Percentiles rank a stretch among this genome's conserved stretches.
Evolutionary conservation across 2,329 filamentous ascomycete species (phyloP).

Genomic region (Talaromyces atroroseus): DNA sequence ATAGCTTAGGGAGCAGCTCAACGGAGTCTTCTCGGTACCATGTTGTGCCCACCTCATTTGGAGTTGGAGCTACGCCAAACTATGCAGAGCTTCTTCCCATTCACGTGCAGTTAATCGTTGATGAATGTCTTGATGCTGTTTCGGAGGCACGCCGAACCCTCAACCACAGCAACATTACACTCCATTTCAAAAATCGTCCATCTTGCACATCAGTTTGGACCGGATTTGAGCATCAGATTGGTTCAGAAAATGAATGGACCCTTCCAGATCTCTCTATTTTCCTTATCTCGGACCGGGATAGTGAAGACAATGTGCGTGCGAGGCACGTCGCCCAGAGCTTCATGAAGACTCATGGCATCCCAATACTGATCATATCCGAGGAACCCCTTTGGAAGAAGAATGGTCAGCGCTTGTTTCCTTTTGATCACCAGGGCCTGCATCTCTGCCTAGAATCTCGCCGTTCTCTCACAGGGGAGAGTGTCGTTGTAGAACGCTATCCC

Average conservation of each 20-base stretch:
- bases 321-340: constrained; percentile 34
- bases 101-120: constrained; percentile 44
- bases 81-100: constrained; percentile 46
- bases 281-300: constrained; percentile 36
- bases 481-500: constrained; percentile 35
- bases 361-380: constrained; percentile 41
- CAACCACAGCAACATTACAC: constrained; percentile 27
- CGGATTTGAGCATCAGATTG: constrained; percentile 33
- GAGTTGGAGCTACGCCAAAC: constrained; percentile 39
- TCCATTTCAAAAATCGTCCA: constrained; percentile 37
- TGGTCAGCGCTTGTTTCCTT: constrained; percentile 26
- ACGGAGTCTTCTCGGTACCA: constrained; percentile 42
- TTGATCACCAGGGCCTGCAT: constrained; percentile 39
- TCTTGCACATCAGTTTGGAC: constrained; percentile 34
- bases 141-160: constrained; percentile 20
- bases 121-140: constrained; percentile 38
- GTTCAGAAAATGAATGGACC: constrained; percentile 37
- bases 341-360: constrained; percentile 40
- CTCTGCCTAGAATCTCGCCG: constrained; percentile 39
- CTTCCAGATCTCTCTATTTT: constrained; percentile 44
- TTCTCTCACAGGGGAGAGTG: constrained; percentile 27
- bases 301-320: constrained; percentile 22
- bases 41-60: constrained; percentile 45
- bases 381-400: constrained; percentile 36
- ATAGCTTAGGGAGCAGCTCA: constrained; percentile 29